Conservation (phyloP, 192 early-diverging fungal genomes). For the Cladochytrium replicatum region DNA sequence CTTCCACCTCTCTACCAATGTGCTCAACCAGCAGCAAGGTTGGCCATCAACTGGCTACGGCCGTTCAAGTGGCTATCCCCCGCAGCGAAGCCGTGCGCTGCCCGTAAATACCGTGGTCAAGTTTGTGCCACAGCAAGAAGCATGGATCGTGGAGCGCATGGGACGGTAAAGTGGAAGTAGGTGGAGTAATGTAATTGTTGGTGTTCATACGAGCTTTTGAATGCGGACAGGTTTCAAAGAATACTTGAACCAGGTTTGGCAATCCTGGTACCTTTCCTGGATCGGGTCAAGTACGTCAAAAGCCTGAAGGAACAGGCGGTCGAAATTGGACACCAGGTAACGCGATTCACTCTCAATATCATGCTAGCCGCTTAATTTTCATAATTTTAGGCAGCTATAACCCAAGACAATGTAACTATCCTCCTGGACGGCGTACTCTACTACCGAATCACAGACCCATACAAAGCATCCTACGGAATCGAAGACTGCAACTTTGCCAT, state of each 20-base stretch:
- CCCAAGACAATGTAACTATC: constrained; percentile 74
- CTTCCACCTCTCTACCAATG: too few species aligned
- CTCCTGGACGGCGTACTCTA: constrained; percentile 85
- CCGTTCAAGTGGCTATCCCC: too few species aligned
- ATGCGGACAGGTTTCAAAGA: constrained; percentile 13
- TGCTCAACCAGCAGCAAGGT: too few species aligned
- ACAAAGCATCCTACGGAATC: constrained; percentile 75
- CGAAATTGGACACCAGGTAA: constrained; percentile 76
- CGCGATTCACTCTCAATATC: constrained; percentile 69
- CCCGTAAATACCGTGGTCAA: constrained; percentile 45
- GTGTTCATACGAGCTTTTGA: background rate
- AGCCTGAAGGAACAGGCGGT: constrained; percentile 77
- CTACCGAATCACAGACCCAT: constrained; percentile 72
- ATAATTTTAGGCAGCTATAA: constrained; percentile 8
- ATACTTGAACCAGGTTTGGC: constrained; percentile 73
- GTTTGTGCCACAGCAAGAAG: constrained; percentile 87
- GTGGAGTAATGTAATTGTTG: background rate
- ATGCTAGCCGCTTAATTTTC: background rate
- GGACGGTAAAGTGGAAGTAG: constrained; percentile 55
- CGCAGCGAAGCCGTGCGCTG: background rate
- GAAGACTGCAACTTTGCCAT: constrained; percentile 77
- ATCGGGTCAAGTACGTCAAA: constrained; percentile 75
- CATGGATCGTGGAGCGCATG: constrained; percentile 86
- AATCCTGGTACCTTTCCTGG: constrained; percentile 68
- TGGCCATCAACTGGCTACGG: too few species aligned